Percentiles rank a stretch among this genome's conserved stretches.
Evolutionary conservation across 768 basidiomycete species (phyloP).

Genomic region (Mycena maculata): DNA sequence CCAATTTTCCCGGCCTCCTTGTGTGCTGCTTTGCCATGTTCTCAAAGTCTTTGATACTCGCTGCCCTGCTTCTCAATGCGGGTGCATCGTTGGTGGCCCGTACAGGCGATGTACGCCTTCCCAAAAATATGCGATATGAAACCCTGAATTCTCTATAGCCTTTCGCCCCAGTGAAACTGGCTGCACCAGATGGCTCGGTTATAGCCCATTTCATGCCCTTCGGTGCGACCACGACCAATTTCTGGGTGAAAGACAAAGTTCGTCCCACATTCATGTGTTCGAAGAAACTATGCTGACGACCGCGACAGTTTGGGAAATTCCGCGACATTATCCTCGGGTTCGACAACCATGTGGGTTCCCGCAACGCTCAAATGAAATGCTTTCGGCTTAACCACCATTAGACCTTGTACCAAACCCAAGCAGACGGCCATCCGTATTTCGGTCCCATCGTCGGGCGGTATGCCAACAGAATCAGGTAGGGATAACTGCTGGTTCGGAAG

Average conservation of each 20-base stretch:
- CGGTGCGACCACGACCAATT: constrained; percentile 58
- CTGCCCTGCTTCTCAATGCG: constrained; percentile 23
- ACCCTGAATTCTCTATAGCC: constrained; percentile 27
- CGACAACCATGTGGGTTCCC: constrained; percentile 51
- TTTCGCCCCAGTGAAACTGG: constrained; percentile 45
- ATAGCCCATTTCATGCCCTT: constrained; percentile 56
- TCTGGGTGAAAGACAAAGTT: constrained; percentile 62
- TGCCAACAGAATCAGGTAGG: constrained; percentile 51
- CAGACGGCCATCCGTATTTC: constrained; percentile 53
- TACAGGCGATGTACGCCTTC: constrained; percentile 17
- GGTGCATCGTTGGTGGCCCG: constrained; percentile 9
- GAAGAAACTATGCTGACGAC: not conserved
- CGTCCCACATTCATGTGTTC: no score
- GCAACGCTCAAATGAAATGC: not conserved
- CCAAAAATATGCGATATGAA: not conserved
- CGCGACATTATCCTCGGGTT: constrained; percentile 61
- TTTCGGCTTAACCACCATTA: constrained; percentile 16
- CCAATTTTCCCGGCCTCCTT: no score
- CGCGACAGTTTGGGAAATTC: constrained; percentile 47
- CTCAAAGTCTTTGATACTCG: constrained; percentile 12
- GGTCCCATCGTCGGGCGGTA: constrained; percentile 56
- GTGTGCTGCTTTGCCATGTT: no score
- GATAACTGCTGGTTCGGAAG: no score
- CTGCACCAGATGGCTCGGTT: constrained; percentile 53
- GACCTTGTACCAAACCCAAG: constrained; percentile 49